phyloP scores from a whole-genome alignment of 306 rosid genomes.

The Cercis canadensis region DNA sequence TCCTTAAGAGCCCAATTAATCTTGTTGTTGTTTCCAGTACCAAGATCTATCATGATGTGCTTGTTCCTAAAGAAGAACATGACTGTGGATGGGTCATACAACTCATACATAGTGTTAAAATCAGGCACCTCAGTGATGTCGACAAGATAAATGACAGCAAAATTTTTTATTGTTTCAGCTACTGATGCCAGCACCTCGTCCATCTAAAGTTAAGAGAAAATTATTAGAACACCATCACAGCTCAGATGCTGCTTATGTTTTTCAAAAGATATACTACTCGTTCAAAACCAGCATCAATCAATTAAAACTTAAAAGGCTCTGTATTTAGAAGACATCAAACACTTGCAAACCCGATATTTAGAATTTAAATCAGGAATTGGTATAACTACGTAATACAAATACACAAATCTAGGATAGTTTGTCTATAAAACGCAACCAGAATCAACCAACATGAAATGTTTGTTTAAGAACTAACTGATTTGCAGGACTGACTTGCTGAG shows the following conservation, averaged over 20 bases:
- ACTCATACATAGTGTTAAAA: constrained; percentile 94
- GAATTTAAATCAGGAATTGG: not conserved
- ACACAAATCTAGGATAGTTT: not conserved
- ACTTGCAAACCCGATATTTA: not conserved
- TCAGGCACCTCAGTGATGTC: constrained; percentile 98
- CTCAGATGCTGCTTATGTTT: constrained; percentile 1
- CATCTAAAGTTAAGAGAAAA: constrained; percentile 56
- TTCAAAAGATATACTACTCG: not conserved
- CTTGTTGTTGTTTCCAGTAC: constrained; percentile 98
- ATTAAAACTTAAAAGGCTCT: not conserved
- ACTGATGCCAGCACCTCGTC: constrained; percentile 91
- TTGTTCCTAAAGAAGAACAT: constrained; percentile 98
- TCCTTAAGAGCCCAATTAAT: constrained; percentile 98
- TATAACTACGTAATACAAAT: not conserved
- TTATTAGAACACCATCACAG: not conserved
- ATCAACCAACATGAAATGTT: not conserved
- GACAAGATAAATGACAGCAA: constrained; percentile 90
- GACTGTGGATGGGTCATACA: constrained; percentile 88
- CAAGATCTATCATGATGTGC: constrained; percentile 98
- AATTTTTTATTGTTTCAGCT: constrained; percentile 87
- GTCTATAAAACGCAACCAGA: not conserved
- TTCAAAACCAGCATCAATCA: not conserved
- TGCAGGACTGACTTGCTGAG: not conserved
- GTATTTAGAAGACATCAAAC: not conserved
- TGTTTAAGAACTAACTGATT: not conserved